Conservation (phyloP, 257 asterid species). For the Anisodus acutangulus region DNA sequence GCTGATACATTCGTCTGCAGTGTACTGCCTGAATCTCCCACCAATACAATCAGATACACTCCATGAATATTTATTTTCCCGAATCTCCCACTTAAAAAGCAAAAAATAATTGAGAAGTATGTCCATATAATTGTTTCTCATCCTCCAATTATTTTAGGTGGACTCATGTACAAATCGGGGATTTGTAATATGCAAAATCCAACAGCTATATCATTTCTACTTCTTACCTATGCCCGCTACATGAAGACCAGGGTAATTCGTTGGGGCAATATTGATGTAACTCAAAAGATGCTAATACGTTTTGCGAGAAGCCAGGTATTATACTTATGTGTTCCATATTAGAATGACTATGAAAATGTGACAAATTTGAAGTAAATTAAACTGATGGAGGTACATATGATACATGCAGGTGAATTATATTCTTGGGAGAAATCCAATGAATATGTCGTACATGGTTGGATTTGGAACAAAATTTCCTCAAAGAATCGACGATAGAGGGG, state of each 20-base stretch:
- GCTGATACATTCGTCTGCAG: slow-evolving; percentile 76
- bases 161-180: slow-evolving; percentile 67
- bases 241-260: slow-evolving; percentile 61
- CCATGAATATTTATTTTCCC: slow-evolving; percentile 32
- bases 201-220: slow-evolving; percentile 68
- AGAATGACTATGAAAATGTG: neutral
- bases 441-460: slow-evolving; percentile 60
- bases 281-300: slow-evolving; percentile 44
- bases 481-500: slow-evolving; percentile 56
- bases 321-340: neutral
- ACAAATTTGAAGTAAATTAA: neutral
- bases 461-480: slow-evolving; percentile 49
- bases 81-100: slow-evolving; percentile 62
- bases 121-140: neutral
- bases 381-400: neutral
- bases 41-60: slow-evolving; percentile 22
- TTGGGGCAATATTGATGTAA: slow-evolving; percentile 55
- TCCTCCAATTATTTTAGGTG: slow-evolving; percentile 45
- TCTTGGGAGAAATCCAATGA: slow-evolving; percentile 57
- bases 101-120: neutral
- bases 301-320: slow-evolving; percentile 66
- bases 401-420: slow-evolving; percentile 53
- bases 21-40: slow-evolving; percentile 73
- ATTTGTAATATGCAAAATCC: slow-evolving; percentile 76
- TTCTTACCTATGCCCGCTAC: slow-evolving; percentile 79